phyloP scores from a whole-genome alignment of 2,329 filamentous ascomycete species.

The Botrytis cinerea region DNA sequence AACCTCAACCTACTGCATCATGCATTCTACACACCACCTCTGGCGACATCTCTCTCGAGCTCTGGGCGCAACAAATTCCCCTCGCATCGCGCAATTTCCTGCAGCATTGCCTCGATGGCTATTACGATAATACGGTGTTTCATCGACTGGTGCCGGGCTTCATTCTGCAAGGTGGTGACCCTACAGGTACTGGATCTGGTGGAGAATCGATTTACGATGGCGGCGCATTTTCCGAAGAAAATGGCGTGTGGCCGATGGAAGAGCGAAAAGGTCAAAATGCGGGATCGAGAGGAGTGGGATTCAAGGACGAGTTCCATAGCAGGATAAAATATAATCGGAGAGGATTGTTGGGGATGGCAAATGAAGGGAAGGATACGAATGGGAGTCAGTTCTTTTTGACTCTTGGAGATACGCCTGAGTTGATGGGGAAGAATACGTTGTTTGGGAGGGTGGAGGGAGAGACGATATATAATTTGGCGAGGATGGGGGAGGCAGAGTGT shows the following conservation, averaged over 20 bases:
- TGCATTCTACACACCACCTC: slow-evolving; percentile 86
- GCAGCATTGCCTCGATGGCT: slow-evolving; percentile 90
- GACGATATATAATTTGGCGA: slow-evolving; percentile 93
- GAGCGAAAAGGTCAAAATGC: slow-evolving; percentile 63
- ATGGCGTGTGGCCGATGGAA: slow-evolving; percentile 57
- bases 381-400: slow-evolving; percentile 98
- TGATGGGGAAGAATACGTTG: slow-evolving; percentile 87
- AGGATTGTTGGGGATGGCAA: slow-evolving; percentile 94
- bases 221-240: slow-evolving; percentile 59
- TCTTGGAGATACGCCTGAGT: slow-evolving; percentile 77
- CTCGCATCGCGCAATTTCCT: slow-evolving; percentile 93
- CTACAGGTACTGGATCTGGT: slow-evolving; percentile 87
- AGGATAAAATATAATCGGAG: slow-evolving; percentile 90
- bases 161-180: slow-evolving; percentile 92
- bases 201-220: slow-evolving; percentile 92
- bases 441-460: slow-evolving; percentile 92
- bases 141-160: slow-evolving; percentile 91
- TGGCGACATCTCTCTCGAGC: slow-evolving; percentile 86
- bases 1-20: slow-evolving; percentile 91
- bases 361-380: slow-evolving; percentile 79
- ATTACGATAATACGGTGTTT: slow-evolving; percentile 92
- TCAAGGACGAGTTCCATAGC: slow-evolving; percentile 87
- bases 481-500: slow-evolving; percentile 87
- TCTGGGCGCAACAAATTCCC: slow-evolving; percentile 93
- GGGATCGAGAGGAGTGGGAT: slow-evolving; percentile 59